These are phyloP conservation scores for Arthrobotrys sinensis DNA, from an alignment of 2,329 filamentous ascomycete genomes.

Conservation along the genomic window DNA sequence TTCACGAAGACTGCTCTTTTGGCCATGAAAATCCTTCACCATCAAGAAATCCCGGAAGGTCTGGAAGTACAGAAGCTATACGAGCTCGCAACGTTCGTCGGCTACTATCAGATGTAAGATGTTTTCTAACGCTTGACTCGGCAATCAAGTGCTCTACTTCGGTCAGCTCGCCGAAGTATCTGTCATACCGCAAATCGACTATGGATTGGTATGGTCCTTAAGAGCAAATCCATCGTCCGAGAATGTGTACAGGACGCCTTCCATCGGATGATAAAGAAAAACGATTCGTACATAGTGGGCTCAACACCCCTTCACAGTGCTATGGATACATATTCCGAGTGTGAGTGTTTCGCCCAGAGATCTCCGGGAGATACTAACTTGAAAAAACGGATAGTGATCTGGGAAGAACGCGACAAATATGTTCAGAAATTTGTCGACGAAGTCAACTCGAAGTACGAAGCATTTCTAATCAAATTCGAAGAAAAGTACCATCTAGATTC, in stretches of 20 bases:
- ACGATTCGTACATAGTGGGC: neutral
- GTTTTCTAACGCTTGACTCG: neutral
- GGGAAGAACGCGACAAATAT: neutral
- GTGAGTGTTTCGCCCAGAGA: neutral
- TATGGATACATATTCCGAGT: neutral
- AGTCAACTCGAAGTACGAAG: neutral
- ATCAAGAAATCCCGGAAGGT: neutral
- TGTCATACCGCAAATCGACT: neutral
- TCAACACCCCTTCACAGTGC: neutral
- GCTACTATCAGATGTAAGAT: neutral
- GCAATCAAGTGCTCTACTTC: too few relatives aligned
- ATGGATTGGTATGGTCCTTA: neutral
- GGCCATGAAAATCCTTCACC: conserved; percentile 15
- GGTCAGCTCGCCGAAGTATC: too few relatives aligned
- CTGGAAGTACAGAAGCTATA: neutral
- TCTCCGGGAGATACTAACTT: neutral
- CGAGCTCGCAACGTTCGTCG: neutral
- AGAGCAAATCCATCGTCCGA: neutral
- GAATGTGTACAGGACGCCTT: neutral
- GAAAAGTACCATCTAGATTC: too few relatives aligned
- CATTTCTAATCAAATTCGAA: neutral
- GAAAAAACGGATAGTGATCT: neutral
- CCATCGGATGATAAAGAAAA: neutral
- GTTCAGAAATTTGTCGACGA: neutral
- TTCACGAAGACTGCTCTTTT: neutral